Conservation (phyloP, 441 rosid species). For the California macrophylla region DNA sequence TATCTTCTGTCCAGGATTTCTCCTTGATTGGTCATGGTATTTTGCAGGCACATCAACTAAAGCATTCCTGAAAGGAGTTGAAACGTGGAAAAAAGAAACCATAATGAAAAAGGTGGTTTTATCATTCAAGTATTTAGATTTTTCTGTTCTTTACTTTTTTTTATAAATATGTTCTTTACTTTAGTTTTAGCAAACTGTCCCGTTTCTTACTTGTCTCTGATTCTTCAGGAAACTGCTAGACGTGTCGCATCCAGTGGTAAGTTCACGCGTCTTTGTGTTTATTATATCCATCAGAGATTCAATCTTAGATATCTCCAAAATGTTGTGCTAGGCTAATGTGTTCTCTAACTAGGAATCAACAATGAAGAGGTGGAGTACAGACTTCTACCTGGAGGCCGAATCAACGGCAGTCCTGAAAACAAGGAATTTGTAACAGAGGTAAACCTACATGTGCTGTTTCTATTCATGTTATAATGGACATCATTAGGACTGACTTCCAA, state of each 20-base stretch:
- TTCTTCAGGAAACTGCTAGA: conserved; percentile 17
- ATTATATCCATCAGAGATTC: neutral
- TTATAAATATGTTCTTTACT: too few species aligned
- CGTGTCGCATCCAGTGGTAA: conserved; percentile 14
- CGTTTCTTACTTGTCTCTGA: neutral
- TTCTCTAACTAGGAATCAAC: conserved; percentile 24
- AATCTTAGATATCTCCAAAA: neutral
- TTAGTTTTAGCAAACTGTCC: neutral
- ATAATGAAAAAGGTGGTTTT: conserved; percentile 37
- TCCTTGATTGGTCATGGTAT: conserved; percentile 7
- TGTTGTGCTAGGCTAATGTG: too few species aligned
- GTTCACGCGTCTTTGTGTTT: neutral
- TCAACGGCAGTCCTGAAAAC: conserved; percentile 19
- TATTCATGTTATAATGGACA: neutral
- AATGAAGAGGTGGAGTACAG: conserved; percentile 33
- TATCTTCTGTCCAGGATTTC: neutral
- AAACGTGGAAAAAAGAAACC: conserved; percentile 67
- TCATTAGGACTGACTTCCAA: conserved; percentile 8
- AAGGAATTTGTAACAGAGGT: conserved; percentile 14
- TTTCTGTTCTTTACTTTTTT: neutral
- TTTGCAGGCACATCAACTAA: conserved; percentile 51
- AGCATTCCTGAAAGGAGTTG: conserved; percentile 56
- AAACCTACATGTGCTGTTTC: neutral
- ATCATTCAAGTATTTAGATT: neutral
- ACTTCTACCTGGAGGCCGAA: conserved; percentile 40